A percentile compares a stretch with the other conserved stretches of the same genome.
Evolutionary conservation across 73 alveolate genomes (phyloP).

Genomic region (Tetrahymena thermophila): DNA sequence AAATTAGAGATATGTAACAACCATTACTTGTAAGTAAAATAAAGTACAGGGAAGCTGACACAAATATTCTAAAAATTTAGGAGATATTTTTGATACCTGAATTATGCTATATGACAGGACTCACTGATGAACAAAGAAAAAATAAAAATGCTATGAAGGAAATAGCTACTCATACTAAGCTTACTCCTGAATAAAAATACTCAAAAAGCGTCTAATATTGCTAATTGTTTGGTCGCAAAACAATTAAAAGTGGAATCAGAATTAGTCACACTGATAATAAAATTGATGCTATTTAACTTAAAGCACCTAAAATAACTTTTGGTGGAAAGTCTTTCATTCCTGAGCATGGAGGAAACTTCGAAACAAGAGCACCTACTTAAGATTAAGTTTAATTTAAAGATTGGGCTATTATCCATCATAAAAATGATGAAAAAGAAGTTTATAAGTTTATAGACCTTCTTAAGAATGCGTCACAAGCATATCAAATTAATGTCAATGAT

Average conservation of each 20-base stretch:
- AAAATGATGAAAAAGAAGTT: not conserved
- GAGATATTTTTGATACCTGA: slow-evolving; percentile 80
- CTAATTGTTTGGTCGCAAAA: slow-evolving; percentile 10
- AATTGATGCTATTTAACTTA: not conserved
- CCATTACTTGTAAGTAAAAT: slow-evolving; percentile 41
- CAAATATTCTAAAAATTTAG: not conserved
- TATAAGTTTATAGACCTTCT: not conserved
- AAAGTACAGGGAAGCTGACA: slow-evolving; percentile 42
- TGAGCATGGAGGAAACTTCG: slow-evolving; percentile 5
- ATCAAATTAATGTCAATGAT: not conserved
- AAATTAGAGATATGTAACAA: slow-evolving; percentile 52
- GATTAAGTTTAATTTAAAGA: not conserved
- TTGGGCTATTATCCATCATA: not conserved
- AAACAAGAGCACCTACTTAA: not conserved
- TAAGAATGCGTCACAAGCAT: not conserved
- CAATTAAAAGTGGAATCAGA: slow-evolving; percentile 24
- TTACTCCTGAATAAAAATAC: slow-evolving; percentile 58
- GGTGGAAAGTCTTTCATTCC: not conserved
- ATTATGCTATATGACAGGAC: slow-evolving; percentile 81
- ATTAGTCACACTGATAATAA: slow-evolving; percentile 45
- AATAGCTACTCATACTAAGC: slow-evolving; percentile 55
- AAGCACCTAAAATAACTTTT: not conserved
- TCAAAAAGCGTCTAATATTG: slow-evolving; percentile 10
- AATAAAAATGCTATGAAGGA: slow-evolving; percentile 71
- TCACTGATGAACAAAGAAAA: slow-evolving; percentile 76